Conservation (phyloP, 2,329 filamentous ascomycete genomes). For the Fusarium nelsonii region DNA sequence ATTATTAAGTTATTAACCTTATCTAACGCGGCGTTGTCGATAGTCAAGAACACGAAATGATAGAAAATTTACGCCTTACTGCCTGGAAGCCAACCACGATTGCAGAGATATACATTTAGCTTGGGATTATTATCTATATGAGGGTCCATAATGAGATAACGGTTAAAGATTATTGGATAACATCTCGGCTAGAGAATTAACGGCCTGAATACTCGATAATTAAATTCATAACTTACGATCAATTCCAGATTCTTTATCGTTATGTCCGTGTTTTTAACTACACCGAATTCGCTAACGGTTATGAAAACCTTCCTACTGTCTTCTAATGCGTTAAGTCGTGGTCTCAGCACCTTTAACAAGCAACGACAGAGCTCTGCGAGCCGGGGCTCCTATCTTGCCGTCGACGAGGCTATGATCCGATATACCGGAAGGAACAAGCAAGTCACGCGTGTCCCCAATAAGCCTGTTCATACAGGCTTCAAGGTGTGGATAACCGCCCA, state of each 20-base stretch:
- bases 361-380: not conserved
- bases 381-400: not conserved
- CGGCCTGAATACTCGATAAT: not conserved
- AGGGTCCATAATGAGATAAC: not conserved
- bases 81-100: not conserved
- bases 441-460: not conserved
- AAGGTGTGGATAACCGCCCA: conserved; percentile 6
- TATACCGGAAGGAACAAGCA: not conserved
- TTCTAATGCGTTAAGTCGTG: not conserved
- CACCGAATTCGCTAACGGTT: not conserved
- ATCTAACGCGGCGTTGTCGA: not conserved
- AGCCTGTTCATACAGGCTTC: conserved; percentile 1
- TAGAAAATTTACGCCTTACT: not conserved
- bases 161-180: not conserved
- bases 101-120: not conserved
- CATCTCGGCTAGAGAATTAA: not conserved
- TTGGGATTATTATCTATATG: not conserved
- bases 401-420: conserved; percentile 3
- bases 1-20: not conserved
- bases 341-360: not conserved
- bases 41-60: not conserved
- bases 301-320: not conserved
- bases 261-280: not conserved
- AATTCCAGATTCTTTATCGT: not conserved
- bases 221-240: not conserved